Percentiles rank a stretch among this genome's conserved stretches.
Conservation (phyloP, 2,329 filamentous ascomycete genomes). For the Venturia nashicola region DNA sequence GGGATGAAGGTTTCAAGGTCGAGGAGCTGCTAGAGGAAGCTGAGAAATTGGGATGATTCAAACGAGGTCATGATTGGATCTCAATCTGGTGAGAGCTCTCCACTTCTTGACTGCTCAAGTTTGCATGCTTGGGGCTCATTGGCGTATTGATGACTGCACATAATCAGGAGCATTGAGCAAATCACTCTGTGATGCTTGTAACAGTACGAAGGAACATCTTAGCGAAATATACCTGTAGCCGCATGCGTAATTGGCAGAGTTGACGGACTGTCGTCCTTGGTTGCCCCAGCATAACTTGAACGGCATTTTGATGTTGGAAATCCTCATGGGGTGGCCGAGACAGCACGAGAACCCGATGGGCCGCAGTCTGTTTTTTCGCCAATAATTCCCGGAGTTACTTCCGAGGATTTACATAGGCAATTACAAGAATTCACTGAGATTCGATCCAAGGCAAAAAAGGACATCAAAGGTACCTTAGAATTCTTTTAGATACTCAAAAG, state of each 20-base stretch:
- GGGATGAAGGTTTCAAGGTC: conserved; percentile 68
- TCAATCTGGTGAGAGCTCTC: neutral
- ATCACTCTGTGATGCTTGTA: neutral
- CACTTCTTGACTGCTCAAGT: neutral
- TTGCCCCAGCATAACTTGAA: too few relatives aligned
- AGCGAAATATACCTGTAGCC: neutral
- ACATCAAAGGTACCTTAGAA: neutral
- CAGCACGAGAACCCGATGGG: neutral
- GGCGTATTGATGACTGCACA: neutral
- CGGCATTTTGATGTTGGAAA: neutral
- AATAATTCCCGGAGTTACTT: neutral
- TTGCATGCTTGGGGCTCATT: neutral
- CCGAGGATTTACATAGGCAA: neutral
- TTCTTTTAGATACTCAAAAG: neutral
- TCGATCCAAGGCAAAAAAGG: neutral
- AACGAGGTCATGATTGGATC: neutral
- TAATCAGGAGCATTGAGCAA: neutral
- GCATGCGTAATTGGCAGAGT: neutral
- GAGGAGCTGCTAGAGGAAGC: conserved; percentile 81
- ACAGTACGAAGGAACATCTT: neutral
- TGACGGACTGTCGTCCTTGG: neutral
- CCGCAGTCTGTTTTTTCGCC: neutral
- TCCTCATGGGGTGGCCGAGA: neutral
- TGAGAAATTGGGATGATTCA: conserved; percentile 48
- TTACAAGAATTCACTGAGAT: neutral